A percentile compares a stretch with the other conserved stretches of the same genome.
Conservation (phyloP, 345 rosid species). For the Gynandropsis gynandra region DNA sequence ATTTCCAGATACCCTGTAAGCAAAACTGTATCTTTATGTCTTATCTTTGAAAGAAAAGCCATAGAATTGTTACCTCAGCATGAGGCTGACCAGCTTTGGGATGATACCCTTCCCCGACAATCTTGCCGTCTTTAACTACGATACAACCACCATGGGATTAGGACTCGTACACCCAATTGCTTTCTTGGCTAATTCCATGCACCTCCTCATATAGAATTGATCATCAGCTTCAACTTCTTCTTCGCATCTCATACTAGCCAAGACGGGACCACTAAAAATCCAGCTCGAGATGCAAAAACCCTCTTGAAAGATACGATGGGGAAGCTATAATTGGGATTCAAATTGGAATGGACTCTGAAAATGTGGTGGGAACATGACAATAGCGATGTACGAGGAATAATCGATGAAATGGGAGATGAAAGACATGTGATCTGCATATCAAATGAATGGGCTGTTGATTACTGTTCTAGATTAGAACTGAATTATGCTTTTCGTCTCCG, state of each 20-base stretch:
- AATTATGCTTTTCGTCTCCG: not conserved
- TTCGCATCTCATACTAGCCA: constrained; percentile 27
- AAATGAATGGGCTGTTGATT: not conserved
- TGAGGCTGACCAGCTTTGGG: constrained; percentile 98
- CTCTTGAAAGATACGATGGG: constrained; percentile 10
- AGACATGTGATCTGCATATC: constrained; percentile 25
- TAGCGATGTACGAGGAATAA: constrained; percentile 10
- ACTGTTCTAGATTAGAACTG: not conserved
- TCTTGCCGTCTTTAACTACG: constrained; percentile 68
- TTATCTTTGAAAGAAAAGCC: not conserved
- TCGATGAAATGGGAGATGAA: constrained; percentile 2
- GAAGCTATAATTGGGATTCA: constrained; percentile 3
- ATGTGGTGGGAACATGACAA: constrained; percentile 17
- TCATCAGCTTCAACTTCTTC: constrained; percentile 31
- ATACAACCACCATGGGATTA: constrained; percentile 94
- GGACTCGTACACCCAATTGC: constrained; percentile 83
- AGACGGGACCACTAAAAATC: constrained; percentile 15
- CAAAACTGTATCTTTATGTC: not conserved
- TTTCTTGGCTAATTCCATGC: constrained; percentile 71
- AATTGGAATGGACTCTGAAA: constrained; percentile 5
- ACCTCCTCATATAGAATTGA: constrained; percentile 60
- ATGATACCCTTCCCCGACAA: constrained; percentile 93
- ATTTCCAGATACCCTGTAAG: constrained; percentile 19
- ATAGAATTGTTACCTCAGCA: constrained; percentile 58
- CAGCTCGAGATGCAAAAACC: constrained; percentile 19